phyloP scores from a whole-genome alignment of 1,284 basidiomycete species.

The Ceratobasidium sp. region DNA sequence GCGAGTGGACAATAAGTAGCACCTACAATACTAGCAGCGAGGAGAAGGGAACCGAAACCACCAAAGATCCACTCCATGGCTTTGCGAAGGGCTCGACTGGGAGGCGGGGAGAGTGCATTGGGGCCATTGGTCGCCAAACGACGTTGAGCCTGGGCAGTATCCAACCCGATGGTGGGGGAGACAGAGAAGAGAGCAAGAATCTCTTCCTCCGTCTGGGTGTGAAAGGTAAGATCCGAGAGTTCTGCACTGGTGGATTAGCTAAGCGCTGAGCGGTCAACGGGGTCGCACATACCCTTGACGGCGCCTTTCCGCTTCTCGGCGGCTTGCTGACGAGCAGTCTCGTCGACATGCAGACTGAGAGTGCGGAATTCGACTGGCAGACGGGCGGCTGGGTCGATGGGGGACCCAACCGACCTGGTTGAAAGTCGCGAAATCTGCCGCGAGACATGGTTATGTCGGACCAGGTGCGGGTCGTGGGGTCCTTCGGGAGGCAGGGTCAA shows the following conservation, averaged over 20 bases:
- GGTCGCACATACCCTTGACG: constrained; percentile 44
- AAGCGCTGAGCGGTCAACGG: background rate
- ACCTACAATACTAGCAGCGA: constrained; percentile 57
- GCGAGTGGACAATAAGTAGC: constrained; percentile 52
- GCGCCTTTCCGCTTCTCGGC: constrained; percentile 38
- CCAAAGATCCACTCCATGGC: constrained; percentile 55
- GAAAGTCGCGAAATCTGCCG: constrained; percentile 17
- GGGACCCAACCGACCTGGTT: constrained; percentile 12
- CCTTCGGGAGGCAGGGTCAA: constrained; percentile 25
- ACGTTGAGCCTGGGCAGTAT: constrained; percentile 57
- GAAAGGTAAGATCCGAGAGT: constrained; percentile 59
- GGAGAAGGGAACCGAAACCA: constrained; percentile 63
- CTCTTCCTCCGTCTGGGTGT: constrained; percentile 56
- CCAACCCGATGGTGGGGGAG: constrained; percentile 57
- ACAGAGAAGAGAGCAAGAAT: constrained; percentile 58
- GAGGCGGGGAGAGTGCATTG: constrained; percentile 52
- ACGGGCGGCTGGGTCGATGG: constrained; percentile 33
- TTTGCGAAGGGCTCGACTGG: constrained; percentile 50
- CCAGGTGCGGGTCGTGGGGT: background rate
- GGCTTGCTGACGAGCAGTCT: constrained; percentile 22
- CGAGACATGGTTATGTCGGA: constrained; percentile 13
- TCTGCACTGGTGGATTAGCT: constrained; percentile 45
- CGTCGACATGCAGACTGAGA: constrained; percentile 41
- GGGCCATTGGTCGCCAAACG: constrained; percentile 52
- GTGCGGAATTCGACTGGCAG: constrained; percentile 42